Evolutionary conservation across 805 yeast genomes (phyloP).

Genomic region (Wickerhamomyces bovis): DNA sequence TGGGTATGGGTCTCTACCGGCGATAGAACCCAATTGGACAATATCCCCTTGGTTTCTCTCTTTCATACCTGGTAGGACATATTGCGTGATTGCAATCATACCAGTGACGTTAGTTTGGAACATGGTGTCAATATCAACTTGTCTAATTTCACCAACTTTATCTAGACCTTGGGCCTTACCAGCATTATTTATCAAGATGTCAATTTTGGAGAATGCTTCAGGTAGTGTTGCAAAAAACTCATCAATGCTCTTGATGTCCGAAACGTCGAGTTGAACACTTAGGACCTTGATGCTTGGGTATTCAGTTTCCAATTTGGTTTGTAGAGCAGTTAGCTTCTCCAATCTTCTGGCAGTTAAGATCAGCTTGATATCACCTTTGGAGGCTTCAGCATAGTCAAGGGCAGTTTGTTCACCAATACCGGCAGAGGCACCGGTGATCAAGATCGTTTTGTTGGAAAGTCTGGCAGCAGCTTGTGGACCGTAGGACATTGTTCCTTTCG

Average conservation of each 20-base stretch:
- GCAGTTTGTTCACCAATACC: constrained; percentile 96
- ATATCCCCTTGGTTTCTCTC: constrained; percentile 65
- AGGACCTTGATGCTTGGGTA: constrained; percentile 43
- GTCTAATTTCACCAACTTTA: constrained; percentile 62
- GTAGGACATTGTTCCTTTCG: constrained; percentile 37
- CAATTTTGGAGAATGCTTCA: constrained; percentile 51
- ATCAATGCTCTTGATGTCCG: constrained; percentile 44
- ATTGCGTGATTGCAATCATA: constrained; percentile 76
- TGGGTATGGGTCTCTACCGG: constrained; percentile 79
- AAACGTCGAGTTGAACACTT: constrained; percentile 50
- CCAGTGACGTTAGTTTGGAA: constrained; percentile 86
- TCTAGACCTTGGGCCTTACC: constrained; percentile 81
- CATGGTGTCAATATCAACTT: constrained; percentile 66
- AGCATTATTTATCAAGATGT: constrained; percentile 65
- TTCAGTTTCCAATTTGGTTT: constrained; percentile 37
- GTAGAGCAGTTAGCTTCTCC: constrained; percentile 48
- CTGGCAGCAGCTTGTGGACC: constrained; percentile 75
- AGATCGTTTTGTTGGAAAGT: constrained; percentile 68
- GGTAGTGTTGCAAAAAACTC: constrained; percentile 50
- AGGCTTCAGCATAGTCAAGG: constrained; percentile 69
- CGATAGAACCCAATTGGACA: constrained; percentile 70
- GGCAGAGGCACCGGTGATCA: constrained; percentile 95
- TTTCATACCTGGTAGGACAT: constrained; percentile 65
- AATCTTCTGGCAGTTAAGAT: constrained; percentile 75
- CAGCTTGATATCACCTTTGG: constrained; percentile 64